Percentiles rank a stretch among this genome's conserved stretches.
phyloP scores from a whole-genome alignment of 2,329 filamentous ascomycete species.

The Xylaria arbuscula region DNA sequence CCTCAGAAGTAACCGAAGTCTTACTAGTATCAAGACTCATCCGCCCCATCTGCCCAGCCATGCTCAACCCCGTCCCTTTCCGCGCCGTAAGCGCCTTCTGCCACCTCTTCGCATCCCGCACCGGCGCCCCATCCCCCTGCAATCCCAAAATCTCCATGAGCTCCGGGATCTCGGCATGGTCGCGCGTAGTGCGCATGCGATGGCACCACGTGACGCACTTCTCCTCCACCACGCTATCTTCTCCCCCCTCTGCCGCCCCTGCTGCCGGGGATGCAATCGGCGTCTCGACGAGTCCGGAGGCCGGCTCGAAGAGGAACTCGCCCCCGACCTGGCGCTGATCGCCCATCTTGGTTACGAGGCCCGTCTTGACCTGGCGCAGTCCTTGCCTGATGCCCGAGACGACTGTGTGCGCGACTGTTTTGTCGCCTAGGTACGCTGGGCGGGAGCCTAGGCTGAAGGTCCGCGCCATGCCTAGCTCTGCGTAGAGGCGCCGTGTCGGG shows the following conservation, averaged over 20 bases:
- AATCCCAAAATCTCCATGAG: conserved; percentile 72
- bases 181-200: conserved; percentile 81
- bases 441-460: conserved; percentile 69
- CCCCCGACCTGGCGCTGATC: conserved; percentile 77
- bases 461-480: conserved; percentile 74
- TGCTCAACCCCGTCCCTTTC: conserved; percentile 65
- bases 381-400: conserved; percentile 67
- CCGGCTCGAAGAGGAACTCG: conserved; percentile 79
- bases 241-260: conserved; percentile 59
- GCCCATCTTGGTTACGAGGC: conserved; percentile 71
- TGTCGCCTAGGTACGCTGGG: conserved; percentile 71
- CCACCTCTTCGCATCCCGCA: conserved; percentile 59
- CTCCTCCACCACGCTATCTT: conserved; percentile 52
- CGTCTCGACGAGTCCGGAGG: conserved; percentile 53
- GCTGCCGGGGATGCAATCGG: conserved; percentile 57
- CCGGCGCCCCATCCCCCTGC: conserved; percentile 53
- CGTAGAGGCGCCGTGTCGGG: conserved; percentile 73
- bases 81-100: conserved; percentile 58
- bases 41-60: conserved; percentile 62
- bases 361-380: conserved; percentile 66
- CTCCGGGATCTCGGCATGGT: conserved; percentile 78
- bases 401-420: conserved; percentile 62
- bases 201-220: conserved; percentile 82
- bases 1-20: not conserved
- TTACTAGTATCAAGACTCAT: conserved; percentile 51